These are phyloP conservation scores for Teratosphaeria gauchensis DNA, from an alignment of 2,329 filamentous ascomycete species.

Conservation along the genomic window DNA sequence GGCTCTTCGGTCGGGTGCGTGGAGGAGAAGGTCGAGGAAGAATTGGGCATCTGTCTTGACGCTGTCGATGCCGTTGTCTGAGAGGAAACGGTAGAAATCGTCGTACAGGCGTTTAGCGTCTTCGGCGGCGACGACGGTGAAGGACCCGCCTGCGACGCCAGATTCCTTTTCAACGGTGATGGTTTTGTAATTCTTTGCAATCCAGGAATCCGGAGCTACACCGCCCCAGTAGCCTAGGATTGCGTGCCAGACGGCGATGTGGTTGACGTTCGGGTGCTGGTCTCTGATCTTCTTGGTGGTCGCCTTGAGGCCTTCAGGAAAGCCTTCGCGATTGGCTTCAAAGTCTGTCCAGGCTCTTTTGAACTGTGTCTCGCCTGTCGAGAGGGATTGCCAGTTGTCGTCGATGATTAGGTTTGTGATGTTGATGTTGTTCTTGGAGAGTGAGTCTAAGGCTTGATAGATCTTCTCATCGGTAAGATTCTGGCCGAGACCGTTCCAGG, in stretches of 20 bases:
- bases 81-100: constrained; percentile 83
- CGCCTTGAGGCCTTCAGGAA: constrained; percentile 68
- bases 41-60: constrained; percentile 94
- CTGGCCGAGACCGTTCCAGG: constrained; percentile 89
- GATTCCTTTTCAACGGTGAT: constrained; percentile 46
- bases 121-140: constrained; percentile 63
- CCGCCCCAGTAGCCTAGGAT: constrained; percentile 86
- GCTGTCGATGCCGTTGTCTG: constrained; percentile 63
- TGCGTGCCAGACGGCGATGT: constrained; percentile 92
- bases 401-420: constrained; percentile 86
- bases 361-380: constrained; percentile 46
- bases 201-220: constrained; percentile 61
- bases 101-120: constrained; percentile 72
- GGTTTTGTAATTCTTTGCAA: constrained; percentile 73
- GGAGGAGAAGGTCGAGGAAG: constrained; percentile 66
- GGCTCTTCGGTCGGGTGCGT: constrained; percentile 58
- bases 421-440: constrained; percentile 63
- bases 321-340: constrained; percentile 70
- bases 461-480: constrained; percentile 73
- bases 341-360: constrained; percentile 63
- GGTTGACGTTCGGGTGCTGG: constrained; percentile 59
- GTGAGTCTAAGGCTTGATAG: constrained; percentile 59
- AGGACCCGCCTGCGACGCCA: constrained; percentile 51
- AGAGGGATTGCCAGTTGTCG: constrained; percentile 84
- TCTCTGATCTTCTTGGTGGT: constrained; percentile 60